A percentile compares a stretch with the other conserved stretches of the same genome.
These are phyloP conservation scores for Suillus lakei DNA, from an alignment of 768 basidiomycete species.

Conservation along the genomic window DNA sequence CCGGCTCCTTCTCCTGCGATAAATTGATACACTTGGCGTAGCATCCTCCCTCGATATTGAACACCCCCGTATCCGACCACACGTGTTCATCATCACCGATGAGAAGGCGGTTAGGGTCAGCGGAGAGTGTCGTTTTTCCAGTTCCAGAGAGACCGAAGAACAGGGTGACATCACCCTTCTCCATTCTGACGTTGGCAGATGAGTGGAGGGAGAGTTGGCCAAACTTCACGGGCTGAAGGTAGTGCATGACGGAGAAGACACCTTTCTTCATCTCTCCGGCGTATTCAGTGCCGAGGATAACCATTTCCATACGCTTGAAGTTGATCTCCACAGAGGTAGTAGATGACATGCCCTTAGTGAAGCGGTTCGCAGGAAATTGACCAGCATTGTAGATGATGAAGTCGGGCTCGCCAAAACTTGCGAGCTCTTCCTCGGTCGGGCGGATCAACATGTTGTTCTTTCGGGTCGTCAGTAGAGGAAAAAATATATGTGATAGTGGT, in stretches of 20 bases:
- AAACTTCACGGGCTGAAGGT: conserved; percentile 98
- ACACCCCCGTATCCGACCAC: conserved; percentile 98
- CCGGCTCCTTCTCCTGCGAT: conserved; percentile 96
- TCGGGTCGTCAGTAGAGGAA: conserved; percentile 14
- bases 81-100: conserved; percentile 99
- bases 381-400: conserved; percentile 99
- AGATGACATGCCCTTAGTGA: conserved; percentile 99
- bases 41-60: conserved; percentile 99
- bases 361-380: conserved; percentile 99
- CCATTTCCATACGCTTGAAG: conserved; percentile 99
- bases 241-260: conserved; percentile 99
- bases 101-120: conserved; percentile 90
- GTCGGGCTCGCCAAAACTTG: conserved; percentile 95
- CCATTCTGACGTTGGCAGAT: conserved; percentile 93
- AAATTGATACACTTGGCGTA: conserved; percentile 99
- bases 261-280: conserved; percentile 99
- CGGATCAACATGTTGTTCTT: conserved; percentile 99
- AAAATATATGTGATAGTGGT: conserved; percentile 12
- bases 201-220: conserved; percentile 98
- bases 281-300: conserved; percentile 98
- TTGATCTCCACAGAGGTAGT: conserved; percentile 99
- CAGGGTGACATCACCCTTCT: conserved; percentile 90
- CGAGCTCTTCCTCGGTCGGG: conserved; percentile 92
- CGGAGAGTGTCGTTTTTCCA: conserved; percentile 98
- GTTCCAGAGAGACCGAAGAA: conserved; percentile 99